Base-by-base conservation (phyloP, 768 basidiomycete genomes). In the Dentipellis sp. region DNA sequence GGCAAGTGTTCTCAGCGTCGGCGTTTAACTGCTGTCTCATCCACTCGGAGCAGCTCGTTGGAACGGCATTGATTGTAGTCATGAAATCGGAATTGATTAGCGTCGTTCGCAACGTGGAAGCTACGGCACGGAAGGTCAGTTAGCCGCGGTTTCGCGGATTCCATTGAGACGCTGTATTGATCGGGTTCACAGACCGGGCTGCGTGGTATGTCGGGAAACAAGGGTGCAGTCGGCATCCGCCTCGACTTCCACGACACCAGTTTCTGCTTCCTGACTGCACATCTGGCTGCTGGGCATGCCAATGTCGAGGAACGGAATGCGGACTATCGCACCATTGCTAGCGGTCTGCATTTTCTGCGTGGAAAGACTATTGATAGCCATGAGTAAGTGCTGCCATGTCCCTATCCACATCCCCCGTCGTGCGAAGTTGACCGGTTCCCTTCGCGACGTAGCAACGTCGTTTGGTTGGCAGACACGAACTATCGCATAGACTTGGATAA, bases 381-480 rank as follows among this genome's bases (percentile, higher is more conserved):
- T 59, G 90, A 97, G 95, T 97, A 70, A 64, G 86, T 71, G 52
- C 22, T 19, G 36, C 10, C n/a, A 59, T 35, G 10, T n/a, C 35
- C 21, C 55, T 52, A 54, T 29, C 36, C 22, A 36, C 60, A 4
- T 63, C 29, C 6, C 3, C 29, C 29, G 29, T 29, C 29, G 29
- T 29, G 29, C 29, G 29, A 29, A 29, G 29, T 29, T 29, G 29
- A 47, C 21, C 36, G 11, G 50, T 54, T 6, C 52, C 54, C 29
- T 3, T 29, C n/a, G 1, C 49, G 21, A n/a, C 17, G 11, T 63
- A 98, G 95, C 55, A 89, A 94, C 67, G 77, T 97, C 36, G 77
- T 98, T 46, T 98, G 94, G 93, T 75, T 93, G 9, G 94, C 88
- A 10, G 97, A 99, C 69, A 88, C 89, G 50, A 99, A 99, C 66